Conservation (phyloP, 1,284 basidiomycete species). For the Sphagnurus paluster region DNA sequence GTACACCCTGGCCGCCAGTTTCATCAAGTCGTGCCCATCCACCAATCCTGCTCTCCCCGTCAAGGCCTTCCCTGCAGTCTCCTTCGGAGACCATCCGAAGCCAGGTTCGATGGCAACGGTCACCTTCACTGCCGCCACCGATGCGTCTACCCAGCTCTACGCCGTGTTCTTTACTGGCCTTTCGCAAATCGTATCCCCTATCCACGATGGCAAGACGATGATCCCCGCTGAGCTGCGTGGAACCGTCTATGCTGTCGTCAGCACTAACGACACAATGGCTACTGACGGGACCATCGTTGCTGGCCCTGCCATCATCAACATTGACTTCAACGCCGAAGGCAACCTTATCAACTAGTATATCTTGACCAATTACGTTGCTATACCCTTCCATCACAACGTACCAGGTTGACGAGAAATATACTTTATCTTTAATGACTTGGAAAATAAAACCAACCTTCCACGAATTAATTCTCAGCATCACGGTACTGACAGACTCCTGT, state of each 20-base stretch:
- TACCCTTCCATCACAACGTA: too few species aligned
- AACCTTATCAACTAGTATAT: too few species aligned
- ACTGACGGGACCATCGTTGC: constrained; percentile 42
- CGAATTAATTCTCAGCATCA: too few species aligned
- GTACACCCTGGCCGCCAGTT: constrained; percentile 41
- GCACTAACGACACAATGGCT: constrained; percentile 25
- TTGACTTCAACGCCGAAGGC: too few species aligned
- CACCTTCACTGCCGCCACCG: constrained; percentile 9
- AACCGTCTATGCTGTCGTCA: constrained; percentile 35
- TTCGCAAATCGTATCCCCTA: constrained; percentile 25
- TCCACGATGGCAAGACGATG: constrained; percentile 26
- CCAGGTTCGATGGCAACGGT: constrained; percentile 20
- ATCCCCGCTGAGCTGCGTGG: constrained; percentile 28
- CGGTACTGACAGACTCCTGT: too few species aligned
- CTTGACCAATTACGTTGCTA: too few species aligned
- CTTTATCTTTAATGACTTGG: too few species aligned
- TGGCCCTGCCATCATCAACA: too few species aligned
- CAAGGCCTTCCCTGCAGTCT: constrained; percentile 44
- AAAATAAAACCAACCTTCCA: too few species aligned
- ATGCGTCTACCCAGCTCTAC: constrained; percentile 18
- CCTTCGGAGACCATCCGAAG: constrained; percentile 14
- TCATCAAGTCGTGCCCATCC: constrained; percentile 52
- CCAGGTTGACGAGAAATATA: too few species aligned
- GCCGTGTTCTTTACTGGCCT: constrained; percentile 39
- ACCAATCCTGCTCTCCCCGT: constrained; percentile 47